Evolutionary conservation across 257 asterid genomes (phyloP).

Genomic region (Striga asiatica): DNA sequence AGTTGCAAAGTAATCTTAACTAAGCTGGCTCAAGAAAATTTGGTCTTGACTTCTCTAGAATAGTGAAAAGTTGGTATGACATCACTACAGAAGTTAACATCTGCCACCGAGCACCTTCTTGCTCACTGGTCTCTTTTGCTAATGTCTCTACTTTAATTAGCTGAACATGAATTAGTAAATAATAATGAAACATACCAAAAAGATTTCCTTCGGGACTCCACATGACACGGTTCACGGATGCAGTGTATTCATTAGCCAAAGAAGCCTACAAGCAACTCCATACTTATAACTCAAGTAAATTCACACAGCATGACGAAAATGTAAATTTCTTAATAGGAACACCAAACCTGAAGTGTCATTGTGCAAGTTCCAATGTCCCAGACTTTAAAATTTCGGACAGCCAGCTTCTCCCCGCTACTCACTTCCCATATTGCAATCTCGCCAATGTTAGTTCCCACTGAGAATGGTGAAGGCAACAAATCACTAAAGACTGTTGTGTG

Average conservation of each 20-base stretch:
- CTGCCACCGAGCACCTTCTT: not conserved
- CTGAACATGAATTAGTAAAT: not conserved
- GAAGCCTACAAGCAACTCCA: constrained; percentile 33
- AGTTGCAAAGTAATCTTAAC: too few species aligned
- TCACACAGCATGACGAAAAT: constrained; percentile 7
- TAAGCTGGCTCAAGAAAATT: too few species aligned
- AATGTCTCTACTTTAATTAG: not conserved
- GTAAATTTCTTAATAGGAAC: not conserved
- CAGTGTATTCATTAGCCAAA: constrained; percentile 43
- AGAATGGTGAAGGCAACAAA: constrained; percentile 1
- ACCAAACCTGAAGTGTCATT: constrained; percentile 43
- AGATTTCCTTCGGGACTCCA: constrained; percentile 60
- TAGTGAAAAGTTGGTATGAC: too few species aligned
- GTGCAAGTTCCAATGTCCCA: constrained; percentile 52
- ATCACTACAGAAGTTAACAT: too few species aligned
- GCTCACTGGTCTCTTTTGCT: not conserved
- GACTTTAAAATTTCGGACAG: constrained; percentile 34
- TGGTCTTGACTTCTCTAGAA: too few species aligned
- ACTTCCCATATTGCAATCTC: constrained; percentile 58
- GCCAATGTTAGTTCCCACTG: constrained; percentile 62
- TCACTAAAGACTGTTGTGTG: not conserved
- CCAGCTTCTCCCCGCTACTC: constrained; percentile 35
- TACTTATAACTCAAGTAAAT: constrained; percentile 4
- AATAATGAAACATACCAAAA: constrained; percentile 31
- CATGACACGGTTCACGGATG: constrained; percentile 51